phyloP scores from a whole-genome alignment of 73 alveolate species.

The Tetrahymena thermophila region DNA sequence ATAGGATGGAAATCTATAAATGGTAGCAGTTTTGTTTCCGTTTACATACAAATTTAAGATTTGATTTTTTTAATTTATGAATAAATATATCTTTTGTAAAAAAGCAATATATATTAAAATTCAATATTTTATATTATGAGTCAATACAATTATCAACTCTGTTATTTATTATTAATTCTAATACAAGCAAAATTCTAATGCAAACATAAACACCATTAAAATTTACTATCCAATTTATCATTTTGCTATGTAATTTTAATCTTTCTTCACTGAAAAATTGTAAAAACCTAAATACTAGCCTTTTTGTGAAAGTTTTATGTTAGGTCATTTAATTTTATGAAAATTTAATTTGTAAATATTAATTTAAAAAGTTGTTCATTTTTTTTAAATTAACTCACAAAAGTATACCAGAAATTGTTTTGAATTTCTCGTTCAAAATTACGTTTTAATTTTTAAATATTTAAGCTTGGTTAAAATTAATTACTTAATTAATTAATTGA shows the following conservation, averaged over 20 bases:
- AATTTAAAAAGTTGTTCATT: too few species aligned
- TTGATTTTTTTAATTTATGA: background rate
- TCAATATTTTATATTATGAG: background rate
- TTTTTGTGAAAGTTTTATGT: background rate
- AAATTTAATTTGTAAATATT: too few species aligned
- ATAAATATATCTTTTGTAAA: background rate
- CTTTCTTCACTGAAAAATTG: background rate
- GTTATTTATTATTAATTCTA: background rate
- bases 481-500: too few species aligned
- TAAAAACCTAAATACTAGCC: background rate
- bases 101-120: too few species aligned
- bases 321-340: too few species aligned
- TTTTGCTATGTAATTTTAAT: too few species aligned
- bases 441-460: too few species aligned
- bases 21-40: background rate
- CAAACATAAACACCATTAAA: background rate
- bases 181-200: background rate
- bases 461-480: too few species aligned
- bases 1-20: background rate
- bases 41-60: background rate
- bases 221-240: background rate
- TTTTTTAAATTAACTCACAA: too few species aligned
- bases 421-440: too few species aligned
- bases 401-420: too few species aligned
- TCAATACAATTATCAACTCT: background rate